phyloP scores from a whole-genome alignment of 148 eudicot genomes.

The Gaultheria prostrata region DNA sequence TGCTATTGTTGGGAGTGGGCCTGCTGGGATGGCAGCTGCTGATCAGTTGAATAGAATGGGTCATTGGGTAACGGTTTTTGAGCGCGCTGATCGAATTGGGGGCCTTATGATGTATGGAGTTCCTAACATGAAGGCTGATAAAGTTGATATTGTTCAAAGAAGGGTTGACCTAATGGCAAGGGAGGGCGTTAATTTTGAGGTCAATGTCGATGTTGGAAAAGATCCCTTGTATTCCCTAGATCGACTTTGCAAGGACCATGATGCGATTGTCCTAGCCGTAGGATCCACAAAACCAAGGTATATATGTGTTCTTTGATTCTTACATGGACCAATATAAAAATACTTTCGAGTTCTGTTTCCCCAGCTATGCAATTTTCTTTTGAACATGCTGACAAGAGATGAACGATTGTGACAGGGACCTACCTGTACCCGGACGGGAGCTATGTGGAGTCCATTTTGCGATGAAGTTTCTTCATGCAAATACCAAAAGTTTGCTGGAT shows the following conservation, averaged over 20 bases:
- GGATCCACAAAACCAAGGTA: slow-evolving; percentile 98
- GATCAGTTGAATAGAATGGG: slow-evolving; percentile 95
- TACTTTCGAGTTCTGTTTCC: no score
- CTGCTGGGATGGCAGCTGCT: slow-evolving; percentile 97
- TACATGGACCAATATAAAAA: not conserved
- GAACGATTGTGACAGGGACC: slow-evolving; percentile 55
- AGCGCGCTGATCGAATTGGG: slow-evolving; percentile 94
- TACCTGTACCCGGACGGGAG: slow-evolving; percentile 93
- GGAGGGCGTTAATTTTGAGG: slow-evolving; percentile 89
- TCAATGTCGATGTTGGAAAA: slow-evolving; percentile 85
- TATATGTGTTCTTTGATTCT: not conserved
- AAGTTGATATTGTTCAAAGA: slow-evolving; percentile 79
- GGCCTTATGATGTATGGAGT: slow-evolving; percentile 99
- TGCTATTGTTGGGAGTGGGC: slow-evolving; percentile 93
- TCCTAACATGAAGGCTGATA: slow-evolving; percentile 98
- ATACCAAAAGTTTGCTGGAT: slow-evolving; percentile 94
- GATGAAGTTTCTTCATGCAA: slow-evolving; percentile 96
- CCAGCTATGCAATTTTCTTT: not conserved
- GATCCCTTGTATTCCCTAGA: slow-evolving; percentile 75
- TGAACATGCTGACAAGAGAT: not conserved
- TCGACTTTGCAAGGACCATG: slow-evolving; percentile 63
- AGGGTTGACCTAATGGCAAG: slow-evolving; percentile 86
- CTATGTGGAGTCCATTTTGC: slow-evolving; percentile 92
- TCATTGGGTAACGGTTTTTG: slow-evolving; percentile 83
- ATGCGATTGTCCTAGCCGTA: slow-evolving; percentile 83